A percentile compares a stretch with the other conserved stretches of the same genome.
phyloP scores from a whole-genome alignment of 805 yeast genomes.

The Torulaspora quercuum region DNA sequence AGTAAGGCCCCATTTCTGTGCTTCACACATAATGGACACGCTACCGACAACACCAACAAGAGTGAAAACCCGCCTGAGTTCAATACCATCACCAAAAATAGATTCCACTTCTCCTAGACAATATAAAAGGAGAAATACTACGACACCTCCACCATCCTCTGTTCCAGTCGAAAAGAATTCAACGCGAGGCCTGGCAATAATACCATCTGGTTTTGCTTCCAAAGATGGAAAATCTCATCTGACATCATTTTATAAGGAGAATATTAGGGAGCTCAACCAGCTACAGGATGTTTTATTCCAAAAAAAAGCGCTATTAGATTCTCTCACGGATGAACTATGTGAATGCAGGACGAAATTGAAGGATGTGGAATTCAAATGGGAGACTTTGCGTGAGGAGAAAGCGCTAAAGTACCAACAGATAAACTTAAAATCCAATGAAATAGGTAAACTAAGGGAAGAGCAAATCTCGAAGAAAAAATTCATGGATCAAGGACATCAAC shows the following conservation, averaged over 20 bases:
- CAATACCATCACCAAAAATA: slow-evolving; percentile 25
- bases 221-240: slow-evolving; percentile 19
- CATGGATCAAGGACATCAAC: slow-evolving; percentile 34
- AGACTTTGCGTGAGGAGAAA: slow-evolving; percentile 31
- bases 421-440: slow-evolving; percentile 34
- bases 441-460: slow-evolving; percentile 32
- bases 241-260: slow-evolving; percentile 33
- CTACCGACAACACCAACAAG: slow-evolving; percentile 23
- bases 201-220: not conserved
- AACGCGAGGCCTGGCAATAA: not conserved
- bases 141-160: slow-evolving; percentile 7
- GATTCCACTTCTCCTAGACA: slow-evolving; percentile 19
- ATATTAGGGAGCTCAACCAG: slow-evolving; percentile 31
- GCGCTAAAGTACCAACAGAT: slow-evolving; percentile 27
- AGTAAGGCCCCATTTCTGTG: too few species aligned
- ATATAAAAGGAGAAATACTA: slow-evolving; percentile 15
- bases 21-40: slow-evolving; percentile 14
- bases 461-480: slow-evolving; percentile 25
- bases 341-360: slow-evolving; percentile 22
- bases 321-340: slow-evolving; percentile 25
- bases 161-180: not conserved
- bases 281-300: slow-evolving; percentile 28
- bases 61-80: slow-evolving; percentile 10
- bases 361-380: slow-evolving; percentile 28
- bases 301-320: slow-evolving; percentile 28